Evolutionary conservation across 2,329 filamentous ascomycete species (phyloP).

Genomic region (Paraphoma chrysanthemicola): DNA sequence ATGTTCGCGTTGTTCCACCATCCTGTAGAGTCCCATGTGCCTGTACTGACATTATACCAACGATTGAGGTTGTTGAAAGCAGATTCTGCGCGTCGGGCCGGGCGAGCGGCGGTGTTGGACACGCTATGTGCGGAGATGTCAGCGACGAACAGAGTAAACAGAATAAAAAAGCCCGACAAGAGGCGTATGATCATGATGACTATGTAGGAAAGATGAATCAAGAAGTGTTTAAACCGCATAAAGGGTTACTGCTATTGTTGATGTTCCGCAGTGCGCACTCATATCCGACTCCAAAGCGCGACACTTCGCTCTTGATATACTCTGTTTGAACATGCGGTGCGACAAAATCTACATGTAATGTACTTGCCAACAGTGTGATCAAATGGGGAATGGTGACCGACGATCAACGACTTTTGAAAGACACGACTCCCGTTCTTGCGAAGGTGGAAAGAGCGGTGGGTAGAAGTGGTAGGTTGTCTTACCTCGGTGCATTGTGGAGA

Average conservation of each 20-base stretch:
- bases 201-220: background rate
- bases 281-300: background rate
- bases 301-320: background rate
- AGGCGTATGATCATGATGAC: slow-evolving; percentile 23
- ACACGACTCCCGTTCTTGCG: too few relatives aligned
- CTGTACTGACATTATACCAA: slow-evolving; percentile 67
- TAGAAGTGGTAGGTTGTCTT: slow-evolving; percentile 9
- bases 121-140: slow-evolving; percentile 28
- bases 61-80: slow-evolving; percentile 59
- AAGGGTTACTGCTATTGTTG: too few relatives aligned
- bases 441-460: slow-evolving; percentile 9
- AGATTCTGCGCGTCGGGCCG: slow-evolving; percentile 32
- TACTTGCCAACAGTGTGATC: background rate
- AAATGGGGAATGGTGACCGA: background rate
- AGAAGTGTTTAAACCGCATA: background rate
- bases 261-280: too few relatives aligned
- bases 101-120: slow-evolving; percentile 17
- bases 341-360: background rate
- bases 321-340: background rate
- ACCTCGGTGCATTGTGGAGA: slow-evolving; percentile 20
- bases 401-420: too few relatives aligned
- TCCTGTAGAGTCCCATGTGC: slow-evolving; percentile 68
- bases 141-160: slow-evolving; percentile 21
- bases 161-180: slow-evolving; percentile 16
- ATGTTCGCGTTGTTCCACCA: slow-evolving; percentile 80